Evolutionary conservation across 257 asterid species (phyloP).

Genomic region (Nicotiana tabacum): DNA sequence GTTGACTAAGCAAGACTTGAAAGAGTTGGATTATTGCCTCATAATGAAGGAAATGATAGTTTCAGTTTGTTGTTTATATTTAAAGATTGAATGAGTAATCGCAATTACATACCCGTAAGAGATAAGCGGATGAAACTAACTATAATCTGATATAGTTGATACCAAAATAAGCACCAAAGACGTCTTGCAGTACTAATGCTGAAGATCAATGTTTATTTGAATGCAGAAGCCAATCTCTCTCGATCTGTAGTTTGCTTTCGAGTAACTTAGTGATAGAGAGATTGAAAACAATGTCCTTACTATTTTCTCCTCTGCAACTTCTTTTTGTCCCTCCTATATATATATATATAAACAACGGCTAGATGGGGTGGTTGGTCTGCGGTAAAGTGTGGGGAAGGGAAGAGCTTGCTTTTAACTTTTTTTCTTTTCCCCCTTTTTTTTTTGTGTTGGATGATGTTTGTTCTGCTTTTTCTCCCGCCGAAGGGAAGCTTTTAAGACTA

Average conservation of each 20-base stretch:
- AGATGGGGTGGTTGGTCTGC: too few relatives aligned
- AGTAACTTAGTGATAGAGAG: too few relatives aligned
- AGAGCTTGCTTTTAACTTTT: neutral
- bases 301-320: too few relatives aligned
- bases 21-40: too few relatives aligned
- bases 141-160: neutral
- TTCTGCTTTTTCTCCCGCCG: neutral
- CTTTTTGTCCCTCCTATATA: neutral
- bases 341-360: neutral
- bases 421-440: too few relatives aligned
- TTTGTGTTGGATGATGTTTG: neutral
- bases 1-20: too few relatives aligned
- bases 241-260: neutral
- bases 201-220: neutral
- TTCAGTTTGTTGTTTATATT: too few relatives aligned
- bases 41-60: too few relatives aligned
- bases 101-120: neutral
- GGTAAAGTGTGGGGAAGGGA: neutral
- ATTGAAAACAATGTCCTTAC: too few relatives aligned
- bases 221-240: too few relatives aligned
- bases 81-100: neutral
- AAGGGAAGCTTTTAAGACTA: neutral
- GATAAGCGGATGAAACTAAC: neutral
- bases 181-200: neutral
- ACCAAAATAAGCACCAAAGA: neutral